These are phyloP conservation scores for Fraxinus sp. DNA, from an alignment of 305 asterid genomes.

Conservation along the genomic window DNA sequence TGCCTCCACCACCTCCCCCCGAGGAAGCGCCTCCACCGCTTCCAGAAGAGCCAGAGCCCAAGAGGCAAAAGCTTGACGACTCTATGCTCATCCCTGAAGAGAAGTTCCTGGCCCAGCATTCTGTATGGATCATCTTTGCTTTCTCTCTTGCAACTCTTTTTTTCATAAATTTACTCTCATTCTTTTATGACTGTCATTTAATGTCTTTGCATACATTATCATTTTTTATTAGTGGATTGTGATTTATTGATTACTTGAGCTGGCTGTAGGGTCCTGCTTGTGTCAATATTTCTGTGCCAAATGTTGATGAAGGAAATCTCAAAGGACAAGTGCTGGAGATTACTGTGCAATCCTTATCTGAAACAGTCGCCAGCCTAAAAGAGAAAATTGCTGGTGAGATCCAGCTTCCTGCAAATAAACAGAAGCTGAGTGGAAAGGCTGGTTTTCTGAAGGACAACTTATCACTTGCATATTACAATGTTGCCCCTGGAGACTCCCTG, in stretches of 20 bases:
- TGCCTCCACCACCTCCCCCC: conserved; percentile 98
- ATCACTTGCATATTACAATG: conserved; percentile 90
- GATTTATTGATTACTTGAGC: conserved; percentile 5
- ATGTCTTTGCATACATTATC: neutral
- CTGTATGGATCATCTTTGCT: conserved; percentile 39
- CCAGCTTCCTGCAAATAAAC: conserved; percentile 95
- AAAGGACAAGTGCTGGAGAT: conserved; percentile 90
- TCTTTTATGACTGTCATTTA: neutral
- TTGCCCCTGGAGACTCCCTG: conserved; percentile 68
- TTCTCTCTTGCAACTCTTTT: neutral
- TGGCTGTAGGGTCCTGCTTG: conserved; percentile 77
- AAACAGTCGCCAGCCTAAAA: conserved; percentile 78
- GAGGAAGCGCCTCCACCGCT: conserved; percentile 96
- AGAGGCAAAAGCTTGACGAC: conserved; percentile 86
- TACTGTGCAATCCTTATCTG: conserved; percentile 67
- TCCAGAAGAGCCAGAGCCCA: conserved; percentile 94
- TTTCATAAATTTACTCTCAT: neutral
- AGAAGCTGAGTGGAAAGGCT: conserved; percentile 96
- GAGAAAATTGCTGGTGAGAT: conserved; percentile 92
- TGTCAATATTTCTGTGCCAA: conserved; percentile 69
- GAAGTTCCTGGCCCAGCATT: conserved; percentile 71
- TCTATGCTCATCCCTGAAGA: conserved; percentile 80
- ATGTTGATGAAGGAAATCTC: conserved; percentile 85
- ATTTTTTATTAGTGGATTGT: neutral
- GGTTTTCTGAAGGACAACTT: conserved; percentile 96